Percentiles rank a stretch among this genome's conserved stretches.
phyloP scores from a whole-genome alignment of 257 asterid species.

The Gentiana straminea region DNA sequence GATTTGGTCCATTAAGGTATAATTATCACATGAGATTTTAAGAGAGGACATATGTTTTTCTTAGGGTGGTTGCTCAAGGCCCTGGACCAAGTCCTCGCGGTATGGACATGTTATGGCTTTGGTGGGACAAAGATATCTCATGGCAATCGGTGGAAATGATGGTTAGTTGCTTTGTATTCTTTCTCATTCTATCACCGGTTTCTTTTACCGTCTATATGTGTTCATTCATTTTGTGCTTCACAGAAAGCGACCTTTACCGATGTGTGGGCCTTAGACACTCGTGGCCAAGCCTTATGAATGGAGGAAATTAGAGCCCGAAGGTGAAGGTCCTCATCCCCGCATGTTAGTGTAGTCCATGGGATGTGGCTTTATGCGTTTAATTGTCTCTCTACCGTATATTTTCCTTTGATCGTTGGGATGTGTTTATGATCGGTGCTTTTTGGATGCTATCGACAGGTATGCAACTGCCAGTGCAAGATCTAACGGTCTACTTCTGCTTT shows the following conservation, averaged over 20 bases:
- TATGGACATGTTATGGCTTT: constrained; percentile 99
- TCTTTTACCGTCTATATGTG: constrained; percentile 8
- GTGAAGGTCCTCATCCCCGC: constrained; percentile 99
- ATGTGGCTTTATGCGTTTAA: too few species aligned
- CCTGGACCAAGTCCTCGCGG: constrained; percentile 99
- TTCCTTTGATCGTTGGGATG: background rate
- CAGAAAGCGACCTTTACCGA: constrained; percentile 95
- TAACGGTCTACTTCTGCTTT: constrained; percentile 97
- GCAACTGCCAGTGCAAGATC: constrained; percentile 99
- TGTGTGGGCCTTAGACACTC: constrained; percentile 97
- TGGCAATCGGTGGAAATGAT: constrained; percentile 99
- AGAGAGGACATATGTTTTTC: constrained; percentile 3
- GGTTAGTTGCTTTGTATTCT: constrained; percentile 42
- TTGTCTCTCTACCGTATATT: too few species aligned
- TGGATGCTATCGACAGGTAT: constrained; percentile 42
- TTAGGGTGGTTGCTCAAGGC: constrained; percentile 96
- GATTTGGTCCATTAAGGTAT: too few species aligned
- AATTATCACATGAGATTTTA: background rate
- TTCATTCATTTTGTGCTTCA: constrained; percentile 19
- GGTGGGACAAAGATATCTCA: constrained; percentile 97
- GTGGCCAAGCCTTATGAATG: constrained; percentile 99
- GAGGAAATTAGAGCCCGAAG: constrained; percentile 99
- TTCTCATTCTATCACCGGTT: background rate
- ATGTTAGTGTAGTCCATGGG: constrained; percentile 40
- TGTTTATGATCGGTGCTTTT: constrained; percentile 11